Percentiles rank a stretch among this genome's conserved stretches.
Conservation (phyloP, 345 rosid genomes). For the Pseudoturritis turrita region DNA sequence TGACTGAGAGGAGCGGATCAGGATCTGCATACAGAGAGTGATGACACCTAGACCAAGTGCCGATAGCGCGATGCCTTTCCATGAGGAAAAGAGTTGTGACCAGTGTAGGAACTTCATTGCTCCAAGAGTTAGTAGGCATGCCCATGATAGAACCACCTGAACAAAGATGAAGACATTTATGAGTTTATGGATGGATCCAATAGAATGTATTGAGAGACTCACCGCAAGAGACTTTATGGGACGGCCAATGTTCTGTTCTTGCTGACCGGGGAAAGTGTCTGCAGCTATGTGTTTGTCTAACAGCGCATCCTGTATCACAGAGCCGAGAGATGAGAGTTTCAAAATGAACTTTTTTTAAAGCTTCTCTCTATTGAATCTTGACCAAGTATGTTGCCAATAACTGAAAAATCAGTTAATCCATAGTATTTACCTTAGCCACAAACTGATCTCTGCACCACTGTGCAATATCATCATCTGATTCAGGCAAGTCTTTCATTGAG, state of each 20-base stretch:
- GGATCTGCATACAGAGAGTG: conserved; percentile 72
- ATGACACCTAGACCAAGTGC: conserved; percentile 49
- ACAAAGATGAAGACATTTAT: background rate
- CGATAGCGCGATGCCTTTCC: conserved; percentile 70
- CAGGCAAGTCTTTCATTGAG: conserved; percentile 82
- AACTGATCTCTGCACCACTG: conserved; percentile 96
- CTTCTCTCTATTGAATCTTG: background rate
- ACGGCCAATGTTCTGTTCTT: conserved; percentile 61
- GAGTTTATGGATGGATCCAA: background rate
- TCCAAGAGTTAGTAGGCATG: conserved; percentile 46
- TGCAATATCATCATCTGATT: conserved; percentile 75
- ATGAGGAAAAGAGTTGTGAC: conserved; percentile 66
- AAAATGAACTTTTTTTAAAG: background rate
- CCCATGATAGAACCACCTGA: conserved; percentile 74
- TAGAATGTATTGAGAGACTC: conserved; percentile 23
- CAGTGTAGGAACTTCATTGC: conserved; percentile 55
- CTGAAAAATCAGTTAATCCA: background rate
- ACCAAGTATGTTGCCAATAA: background rate
- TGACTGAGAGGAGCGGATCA: conserved; percentile 76
- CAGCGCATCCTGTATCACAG: conserved; percentile 53
- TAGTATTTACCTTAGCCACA: conserved; percentile 61
- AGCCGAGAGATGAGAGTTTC: background rate
- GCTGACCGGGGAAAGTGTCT: conserved; percentile 61
- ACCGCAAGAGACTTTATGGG: conserved; percentile 72
- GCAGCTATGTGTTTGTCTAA: conserved; percentile 68